Evolutionary conservation across 495 filamentous ascomycete species (phyloP), one percentile per base, ranked within the genome.

Genomic region (Neurospora sp.): DNA sequence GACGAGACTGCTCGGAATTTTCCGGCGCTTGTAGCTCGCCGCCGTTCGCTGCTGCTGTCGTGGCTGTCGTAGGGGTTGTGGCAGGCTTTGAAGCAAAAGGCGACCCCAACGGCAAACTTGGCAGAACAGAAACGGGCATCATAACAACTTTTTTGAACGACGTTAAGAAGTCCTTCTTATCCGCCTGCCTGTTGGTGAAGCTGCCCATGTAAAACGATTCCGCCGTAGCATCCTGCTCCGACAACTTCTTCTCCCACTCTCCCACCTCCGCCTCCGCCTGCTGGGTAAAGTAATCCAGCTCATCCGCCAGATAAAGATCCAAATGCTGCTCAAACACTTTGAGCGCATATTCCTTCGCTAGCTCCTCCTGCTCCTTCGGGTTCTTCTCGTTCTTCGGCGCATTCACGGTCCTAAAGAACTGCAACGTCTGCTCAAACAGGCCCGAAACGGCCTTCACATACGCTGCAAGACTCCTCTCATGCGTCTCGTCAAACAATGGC

Each of bases 101-200:
- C 0, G 80, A 83, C 10, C 77, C 79, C 15, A 81, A 69, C 17
- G 85, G 85, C 69, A 91, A 88, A 19, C 78, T 86, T 5, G 93
- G 93, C 4, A 98, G 82, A 34, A 94, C 94, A 69, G 93, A 96
- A 38, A 98, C 94, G 31, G 96, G 96, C 90, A 97, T 94, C 92
- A 98, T 97, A 75, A 99, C 93, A 11, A 99, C 96, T 78, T 99
- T 98, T 81, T 94, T 98, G 85, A 99, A 99, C 2, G 94, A 96
- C 21, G 89, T 95, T 76, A 99, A 79, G 78, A 99, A 99, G 80
- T 99, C 96, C 62, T 91, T 90, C 81, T 99, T 99, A 78, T 96
- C 96, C 3, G 93, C 95, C 84, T 97, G 94, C 37, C 96, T 89
- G 74, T 94, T 97, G 34, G 72, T 72, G 78, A 98, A 88, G 78